Evolutionary conservation across 805 yeast species (phyloP), one percentile per base, ranked within the genome.

Genomic region (Candida bentonensis): DNA sequence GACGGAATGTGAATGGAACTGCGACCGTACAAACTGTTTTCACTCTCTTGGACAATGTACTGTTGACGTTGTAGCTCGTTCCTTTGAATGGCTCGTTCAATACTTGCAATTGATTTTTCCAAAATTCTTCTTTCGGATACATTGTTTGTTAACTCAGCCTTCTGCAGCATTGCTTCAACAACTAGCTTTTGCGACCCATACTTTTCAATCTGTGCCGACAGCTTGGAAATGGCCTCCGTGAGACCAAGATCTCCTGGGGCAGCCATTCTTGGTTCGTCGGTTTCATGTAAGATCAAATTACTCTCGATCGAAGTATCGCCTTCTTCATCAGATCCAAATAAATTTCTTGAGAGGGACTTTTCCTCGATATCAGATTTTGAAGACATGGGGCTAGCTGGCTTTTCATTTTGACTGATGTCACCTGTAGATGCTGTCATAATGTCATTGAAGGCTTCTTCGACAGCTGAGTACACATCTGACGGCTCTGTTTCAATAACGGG

Each of bases 121-220:
- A 89, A 62, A 40, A 87, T 70, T 46, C 78, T 72, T 42, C 82
- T 63, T 55, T 87, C 92, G 3, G 76, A 69, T 3, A 72, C 62
- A 57, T 83, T 83, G 57, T 85, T 82, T 0, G 94, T 85, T 25
- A 89, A 64, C 53, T 85, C 94, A 0, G 96, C 95, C 56, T 89
- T 89, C 40, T 70, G 66, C 33, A 85, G 59, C 40, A 89, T 65
- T 3, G 89, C 80, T 13, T 72, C 74, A 33, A 89, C 60, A 21
- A 88, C 74, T 3, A 67, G 66, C 34, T 75, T 63, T 56, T 88
- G 95, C 46, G 74, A 73, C 28, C 69, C 67, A 22, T 83, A 61
- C 43, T 69, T 70, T 22, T 69, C 75, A 4, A 85, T 74, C 13
- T 79, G 83, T 1, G 65, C 58, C 2, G 72, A 65, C 15, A 87